These are phyloP conservation scores for Osmozyma mogii DNA, from an alignment of 805 yeast genomes.

Conservation along the genomic window DNA sequence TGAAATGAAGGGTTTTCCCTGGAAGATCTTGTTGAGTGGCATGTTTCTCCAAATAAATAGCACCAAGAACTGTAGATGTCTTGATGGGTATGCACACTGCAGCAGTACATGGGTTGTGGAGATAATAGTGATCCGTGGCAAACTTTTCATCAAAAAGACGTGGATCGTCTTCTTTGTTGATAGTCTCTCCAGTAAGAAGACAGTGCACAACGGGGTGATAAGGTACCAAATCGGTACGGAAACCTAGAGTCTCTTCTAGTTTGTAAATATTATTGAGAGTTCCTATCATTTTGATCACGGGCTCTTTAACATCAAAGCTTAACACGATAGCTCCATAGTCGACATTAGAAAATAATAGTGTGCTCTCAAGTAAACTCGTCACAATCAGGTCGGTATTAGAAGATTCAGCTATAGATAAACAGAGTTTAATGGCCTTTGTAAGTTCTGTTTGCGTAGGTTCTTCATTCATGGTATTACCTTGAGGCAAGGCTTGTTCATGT, in stretches of 20 bases:
- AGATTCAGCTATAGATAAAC: conserved; percentile 43
- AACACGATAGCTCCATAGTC: conserved; percentile 25
- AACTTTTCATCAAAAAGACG: conserved; percentile 24
- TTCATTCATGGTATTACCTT: too few species aligned
- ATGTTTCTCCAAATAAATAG: conserved; percentile 33
- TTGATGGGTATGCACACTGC: conserved; percentile 41
- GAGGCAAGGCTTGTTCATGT: too few species aligned
- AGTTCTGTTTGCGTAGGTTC: conserved; percentile 1
- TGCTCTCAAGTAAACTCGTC: conserved; percentile 29
- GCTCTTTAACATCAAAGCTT: conserved; percentile 14
- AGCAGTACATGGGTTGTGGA: conserved; percentile 22
- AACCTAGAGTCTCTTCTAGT: conserved; percentile 27
- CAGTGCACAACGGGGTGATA: conserved; percentile 29
- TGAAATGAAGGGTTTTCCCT: conserved; percentile 15
- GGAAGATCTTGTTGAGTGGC: too few species aligned
- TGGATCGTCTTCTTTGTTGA: conserved; percentile 29
- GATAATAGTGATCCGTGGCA: conserved; percentile 35
- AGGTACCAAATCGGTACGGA: conserved; percentile 38
- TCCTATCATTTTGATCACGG: conserved; percentile 21
- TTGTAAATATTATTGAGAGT: conserved; percentile 17
- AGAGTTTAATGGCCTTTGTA: conserved; percentile 35
- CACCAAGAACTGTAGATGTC: conserved; percentile 36
- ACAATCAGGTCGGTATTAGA: conserved; percentile 30
- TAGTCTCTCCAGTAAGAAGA: conserved; percentile 26
- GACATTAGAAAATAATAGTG: conserved; percentile 28